These are phyloP conservation scores for Russula virescens DNA, from an alignment of 768 basidiomycete species.

Conservation along the genomic window DNA sequence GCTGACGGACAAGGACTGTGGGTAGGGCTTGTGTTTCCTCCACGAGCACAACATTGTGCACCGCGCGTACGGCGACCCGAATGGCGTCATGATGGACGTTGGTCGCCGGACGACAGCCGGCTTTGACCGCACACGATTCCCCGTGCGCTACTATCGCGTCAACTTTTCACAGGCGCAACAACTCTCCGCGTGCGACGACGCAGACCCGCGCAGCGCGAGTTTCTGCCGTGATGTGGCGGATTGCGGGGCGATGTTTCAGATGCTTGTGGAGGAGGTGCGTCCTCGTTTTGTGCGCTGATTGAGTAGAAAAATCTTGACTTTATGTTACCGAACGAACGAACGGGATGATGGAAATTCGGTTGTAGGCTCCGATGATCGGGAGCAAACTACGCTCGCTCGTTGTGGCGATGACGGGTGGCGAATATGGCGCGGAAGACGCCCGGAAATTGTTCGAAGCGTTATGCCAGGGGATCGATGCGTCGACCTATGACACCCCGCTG, in stretches of 20 bases:
- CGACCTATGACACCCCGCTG: slow-evolving; percentile 34
- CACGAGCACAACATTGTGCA: slow-evolving; percentile 20
- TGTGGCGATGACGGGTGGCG: slow-evolving; percentile 43
- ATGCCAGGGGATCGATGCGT: slow-evolving; percentile 39
- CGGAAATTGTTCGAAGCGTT: slow-evolving; percentile 47
- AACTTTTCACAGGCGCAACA: slow-evolving; percentile 14
- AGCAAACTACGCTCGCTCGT: slow-evolving; percentile 41
- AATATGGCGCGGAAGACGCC: slow-evolving; percentile 46
- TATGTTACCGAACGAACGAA: too few species aligned
- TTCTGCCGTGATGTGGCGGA: slow-evolving; percentile 17
- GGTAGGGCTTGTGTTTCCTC: slow-evolving; percentile 18
- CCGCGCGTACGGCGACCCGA: slow-evolving; percentile 6
- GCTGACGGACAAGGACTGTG: too few species aligned
- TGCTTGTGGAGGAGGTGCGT: slow-evolving; percentile 7
- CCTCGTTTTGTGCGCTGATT: not conserved
- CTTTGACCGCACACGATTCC: slow-evolving; percentile 14
- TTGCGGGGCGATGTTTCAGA: slow-evolving; percentile 15
- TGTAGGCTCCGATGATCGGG: slow-evolving; percentile 38
- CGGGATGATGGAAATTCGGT: too few species aligned
- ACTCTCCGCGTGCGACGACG: slow-evolving; percentile 14
- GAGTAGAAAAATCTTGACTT: too few species aligned
- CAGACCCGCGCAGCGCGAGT: slow-evolving; percentile 2
- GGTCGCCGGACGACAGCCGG: slow-evolving; percentile 4
- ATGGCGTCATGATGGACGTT: slow-evolving; percentile 23
- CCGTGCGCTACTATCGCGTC: slow-evolving; percentile 21